Conservation (phyloP, 169 alveolate species). For the Plasmodium fragile region DNA sequence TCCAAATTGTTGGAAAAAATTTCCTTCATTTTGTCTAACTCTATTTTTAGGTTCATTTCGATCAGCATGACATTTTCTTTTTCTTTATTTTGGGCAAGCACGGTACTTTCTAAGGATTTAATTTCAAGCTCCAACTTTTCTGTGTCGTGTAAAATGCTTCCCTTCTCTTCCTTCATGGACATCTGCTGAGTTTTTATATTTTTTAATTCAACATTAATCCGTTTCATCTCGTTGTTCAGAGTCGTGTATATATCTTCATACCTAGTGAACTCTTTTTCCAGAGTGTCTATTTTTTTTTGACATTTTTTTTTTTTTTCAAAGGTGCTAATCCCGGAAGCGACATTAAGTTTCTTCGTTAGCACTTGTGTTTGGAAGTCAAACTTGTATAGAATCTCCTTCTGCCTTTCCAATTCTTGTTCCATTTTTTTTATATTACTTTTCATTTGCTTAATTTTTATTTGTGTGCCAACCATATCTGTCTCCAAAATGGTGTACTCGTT, state of each 20-base stretch:
- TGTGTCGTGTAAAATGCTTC: background rate
- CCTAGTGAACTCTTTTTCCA: constrained; percentile 52
- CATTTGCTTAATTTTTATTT: constrained; percentile 71
- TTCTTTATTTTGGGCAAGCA: constrained; percentile 47
- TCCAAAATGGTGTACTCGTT: constrained; percentile 40
- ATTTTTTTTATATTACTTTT: constrained; percentile 46
- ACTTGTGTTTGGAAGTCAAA: constrained; percentile 70
- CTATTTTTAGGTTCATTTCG: constrained; percentile 64
- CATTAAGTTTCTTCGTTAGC: constrained; percentile 57
- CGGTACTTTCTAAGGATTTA: constrained; percentile 44
- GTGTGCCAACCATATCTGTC: constrained; percentile 59
- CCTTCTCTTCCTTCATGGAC: constrained; percentile 29
- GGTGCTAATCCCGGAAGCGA: constrained; percentile 33
- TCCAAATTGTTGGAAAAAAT: constrained; percentile 41
- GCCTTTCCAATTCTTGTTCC: constrained; percentile 73
- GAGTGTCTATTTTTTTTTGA: constrained; percentile 40
- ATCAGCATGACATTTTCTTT: constrained; percentile 66
- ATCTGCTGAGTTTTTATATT: constrained; percentile 44
- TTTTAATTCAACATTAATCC: constrained; percentile 55
- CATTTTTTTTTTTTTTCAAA: constrained; percentile 72
- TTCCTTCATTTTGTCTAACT: constrained; percentile 41
- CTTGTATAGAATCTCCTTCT: constrained; percentile 64
- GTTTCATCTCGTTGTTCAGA: constrained; percentile 50
- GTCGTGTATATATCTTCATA: constrained; percentile 56
- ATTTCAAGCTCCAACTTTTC: constrained; percentile 57